Evolutionary conservation across 805 yeast genomes (phyloP).

Genomic region (Kazachstania bromeliacearum): DNA sequence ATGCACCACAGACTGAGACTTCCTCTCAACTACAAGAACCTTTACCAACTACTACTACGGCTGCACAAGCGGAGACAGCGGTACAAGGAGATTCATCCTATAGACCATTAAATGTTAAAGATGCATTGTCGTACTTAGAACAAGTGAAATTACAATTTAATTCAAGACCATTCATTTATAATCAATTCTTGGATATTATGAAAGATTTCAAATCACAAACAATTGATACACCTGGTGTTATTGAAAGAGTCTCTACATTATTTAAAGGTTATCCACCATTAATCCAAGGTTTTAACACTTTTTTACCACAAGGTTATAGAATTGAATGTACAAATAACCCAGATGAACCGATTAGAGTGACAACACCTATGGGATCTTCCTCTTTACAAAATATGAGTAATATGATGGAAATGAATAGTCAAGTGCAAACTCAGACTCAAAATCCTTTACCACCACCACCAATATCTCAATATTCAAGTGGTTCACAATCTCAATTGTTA

Average conservation of each 20-base stretch:
- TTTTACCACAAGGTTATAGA: constrained; percentile 91
- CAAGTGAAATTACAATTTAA: constrained; percentile 91
- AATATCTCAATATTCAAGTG: constrained; percentile 4
- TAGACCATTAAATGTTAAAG: constrained; percentile 87
- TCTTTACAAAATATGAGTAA: constrained; percentile 3
- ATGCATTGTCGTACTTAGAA: constrained; percentile 89
- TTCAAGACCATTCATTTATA: constrained; percentile 90
- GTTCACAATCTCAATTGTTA: neutral
- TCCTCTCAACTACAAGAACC: neutral
- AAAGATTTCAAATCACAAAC: constrained; percentile 95
- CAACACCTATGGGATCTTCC: constrained; percentile 84
- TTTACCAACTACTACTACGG: neutral
- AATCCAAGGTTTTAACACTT: constrained; percentile 96
- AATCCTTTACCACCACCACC: constrained; percentile 3
- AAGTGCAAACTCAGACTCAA: neutral
- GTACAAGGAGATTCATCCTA: constrained; percentile 30
- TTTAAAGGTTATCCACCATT: constrained; percentile 89
- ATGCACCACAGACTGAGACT: constrained; percentile 3
- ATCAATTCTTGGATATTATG: constrained; percentile 94
- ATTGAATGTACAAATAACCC: constrained; percentile 89
- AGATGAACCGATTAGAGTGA: constrained; percentile 83
- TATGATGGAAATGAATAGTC: neutral
- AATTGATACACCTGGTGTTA: constrained; percentile 97
- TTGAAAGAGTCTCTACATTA: constrained; percentile 83
- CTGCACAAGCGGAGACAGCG: constrained; percentile 9